phyloP scores from a whole-genome alignment of 108 stramenopile species.

The Skeletonema grethae region DNA sequence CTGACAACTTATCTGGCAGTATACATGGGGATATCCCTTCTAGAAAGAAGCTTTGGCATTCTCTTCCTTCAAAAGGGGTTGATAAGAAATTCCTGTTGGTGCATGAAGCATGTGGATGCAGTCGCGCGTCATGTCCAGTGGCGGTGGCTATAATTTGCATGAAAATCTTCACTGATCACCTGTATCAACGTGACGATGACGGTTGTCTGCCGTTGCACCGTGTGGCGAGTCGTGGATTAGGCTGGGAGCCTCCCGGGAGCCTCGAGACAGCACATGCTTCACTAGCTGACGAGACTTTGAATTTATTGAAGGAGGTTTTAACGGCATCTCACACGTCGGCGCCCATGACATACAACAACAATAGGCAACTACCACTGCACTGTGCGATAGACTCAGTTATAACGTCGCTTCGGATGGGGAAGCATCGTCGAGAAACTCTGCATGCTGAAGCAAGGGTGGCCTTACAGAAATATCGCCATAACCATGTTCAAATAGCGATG shows the following conservation, averaged over 20 bases:
- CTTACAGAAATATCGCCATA: conserved; percentile 17
- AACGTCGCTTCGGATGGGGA: conserved; percentile 45
- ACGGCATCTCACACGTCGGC: conserved; percentile 45
- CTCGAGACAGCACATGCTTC: conserved; percentile 24
- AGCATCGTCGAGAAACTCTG: conserved; percentile 41
- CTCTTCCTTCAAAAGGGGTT: conserved; percentile 8
- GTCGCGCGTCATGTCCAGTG: conserved; percentile 55
- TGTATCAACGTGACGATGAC: conserved; percentile 32
- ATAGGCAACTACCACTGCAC: conserved; percentile 59
- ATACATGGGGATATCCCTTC: conserved; percentile 20
- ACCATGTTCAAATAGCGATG: conserved; percentile 35
- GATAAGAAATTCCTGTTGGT: conserved; percentile 44
- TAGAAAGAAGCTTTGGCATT: conserved; percentile 48
- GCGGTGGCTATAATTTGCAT: conserved; percentile 56
- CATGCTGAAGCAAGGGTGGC: conserved; percentile 30
- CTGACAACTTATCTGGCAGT: conserved; percentile 2
- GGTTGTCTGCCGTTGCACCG: conserved; percentile 69
- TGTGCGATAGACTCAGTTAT: conserved; percentile 65
- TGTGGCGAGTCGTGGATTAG: conserved; percentile 59
- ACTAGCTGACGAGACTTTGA: conserved; percentile 54
- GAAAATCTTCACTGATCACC: conserved; percentile 57
- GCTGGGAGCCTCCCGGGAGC: conserved; percentile 50
- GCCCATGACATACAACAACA: conserved; percentile 39
- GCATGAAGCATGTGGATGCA: conserved; percentile 52
- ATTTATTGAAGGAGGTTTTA: conserved; percentile 53